Conservation (phyloP, 1,284 basidiomycete species). For the Malassezia globosa region DNA sequence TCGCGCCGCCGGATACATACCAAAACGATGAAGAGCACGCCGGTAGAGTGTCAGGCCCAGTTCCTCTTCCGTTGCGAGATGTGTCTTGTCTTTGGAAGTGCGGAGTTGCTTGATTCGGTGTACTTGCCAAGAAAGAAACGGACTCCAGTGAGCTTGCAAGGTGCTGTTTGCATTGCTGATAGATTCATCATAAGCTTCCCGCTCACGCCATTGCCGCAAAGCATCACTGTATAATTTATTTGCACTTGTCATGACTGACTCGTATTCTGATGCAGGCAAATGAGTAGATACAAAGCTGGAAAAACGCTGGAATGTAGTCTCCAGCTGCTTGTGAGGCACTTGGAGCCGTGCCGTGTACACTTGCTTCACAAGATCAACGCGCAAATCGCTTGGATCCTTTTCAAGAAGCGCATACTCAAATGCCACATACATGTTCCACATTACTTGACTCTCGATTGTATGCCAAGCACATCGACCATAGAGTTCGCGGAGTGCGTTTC, state of each 20-base stretch:
- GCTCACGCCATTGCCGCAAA: slow-evolving; percentile 10
- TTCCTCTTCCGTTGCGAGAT: slow-evolving; percentile 12
- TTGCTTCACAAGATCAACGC: slow-evolving; percentile 24
- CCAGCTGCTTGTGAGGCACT: slow-evolving; percentile 26
- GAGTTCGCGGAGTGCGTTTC: slow-evolving; percentile 3
- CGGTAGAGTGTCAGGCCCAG: slow-evolving; percentile 6
- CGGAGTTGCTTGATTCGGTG: slow-evolving; percentile 16
- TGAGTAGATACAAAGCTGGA: slow-evolving; percentile 30
- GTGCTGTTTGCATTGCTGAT: slow-evolving; percentile 12
- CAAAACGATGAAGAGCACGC: slow-evolving; percentile 10
- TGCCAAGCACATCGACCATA: slow-evolving; percentile 17
- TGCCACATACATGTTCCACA: slow-evolving; percentile 29
- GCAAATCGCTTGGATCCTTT: slow-evolving; percentile 2
- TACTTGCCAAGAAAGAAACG: slow-evolving; percentile 25
- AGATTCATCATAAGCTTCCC: slow-evolving; percentile 26
- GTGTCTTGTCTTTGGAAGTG: slow-evolving; percentile 21
- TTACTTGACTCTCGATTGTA: slow-evolving; percentile 19
- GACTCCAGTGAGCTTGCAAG: slow-evolving; percentile 14
- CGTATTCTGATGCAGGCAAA: slow-evolving; percentile 31
- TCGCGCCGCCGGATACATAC: not conserved
- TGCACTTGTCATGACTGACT: slow-evolving; percentile 28
- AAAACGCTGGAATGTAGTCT: slow-evolving; percentile 29
- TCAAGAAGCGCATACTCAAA: slow-evolving; percentile 26
- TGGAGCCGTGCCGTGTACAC: slow-evolving; percentile 27
- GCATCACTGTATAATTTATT: slow-evolving; percentile 22